Percentiles rank a stretch among this genome's conserved stretches.
Conservation (phyloP, 2,329 filamentous ascomycete genomes). For the Fusarium sp. region DNA sequence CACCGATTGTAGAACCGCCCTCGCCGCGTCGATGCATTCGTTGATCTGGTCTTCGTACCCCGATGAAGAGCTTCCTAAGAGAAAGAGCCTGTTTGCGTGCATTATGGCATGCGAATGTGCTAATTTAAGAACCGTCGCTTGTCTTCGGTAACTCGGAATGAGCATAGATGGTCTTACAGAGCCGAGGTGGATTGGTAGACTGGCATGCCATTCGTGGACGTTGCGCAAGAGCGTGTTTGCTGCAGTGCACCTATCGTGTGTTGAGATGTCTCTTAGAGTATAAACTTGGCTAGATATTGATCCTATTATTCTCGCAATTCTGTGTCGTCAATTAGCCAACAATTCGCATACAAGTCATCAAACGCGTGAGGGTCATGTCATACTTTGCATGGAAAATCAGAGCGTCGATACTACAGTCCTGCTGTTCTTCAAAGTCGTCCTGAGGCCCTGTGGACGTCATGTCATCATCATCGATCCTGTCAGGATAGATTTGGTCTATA, state of each 20-base stretch:
- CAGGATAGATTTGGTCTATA: constrained; percentile 70
- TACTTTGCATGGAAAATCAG: constrained; percentile 60
- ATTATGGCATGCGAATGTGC: constrained; percentile 68
- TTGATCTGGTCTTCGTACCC: constrained; percentile 48
- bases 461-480: constrained; percentile 67
- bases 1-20: constrained; percentile 57
- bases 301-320: constrained; percentile 55
- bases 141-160: constrained; percentile 59
- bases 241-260: constrained; percentile 52
- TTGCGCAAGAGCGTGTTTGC: constrained; percentile 54
- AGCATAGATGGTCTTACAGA: constrained; percentile 59
- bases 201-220: constrained; percentile 55
- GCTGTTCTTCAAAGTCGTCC: constrained; percentile 43
- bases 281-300: constrained; percentile 56
- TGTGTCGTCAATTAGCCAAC: constrained; percentile 13
- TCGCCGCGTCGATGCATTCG: constrained; percentile 56
- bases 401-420: constrained; percentile 63
- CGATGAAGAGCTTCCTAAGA: constrained; percentile 51
- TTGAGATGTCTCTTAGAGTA: constrained; percentile 50
- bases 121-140: constrained; percentile 65
- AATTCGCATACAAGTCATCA: background rate
- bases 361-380: background rate
- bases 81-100: constrained; percentile 66
- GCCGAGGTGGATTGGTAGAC: constrained; percentile 58
- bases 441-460: constrained; percentile 59